Evolutionary conservation across 2,329 filamentous ascomycete species (phyloP).

Genomic region (Neonectria sp.): DNA sequence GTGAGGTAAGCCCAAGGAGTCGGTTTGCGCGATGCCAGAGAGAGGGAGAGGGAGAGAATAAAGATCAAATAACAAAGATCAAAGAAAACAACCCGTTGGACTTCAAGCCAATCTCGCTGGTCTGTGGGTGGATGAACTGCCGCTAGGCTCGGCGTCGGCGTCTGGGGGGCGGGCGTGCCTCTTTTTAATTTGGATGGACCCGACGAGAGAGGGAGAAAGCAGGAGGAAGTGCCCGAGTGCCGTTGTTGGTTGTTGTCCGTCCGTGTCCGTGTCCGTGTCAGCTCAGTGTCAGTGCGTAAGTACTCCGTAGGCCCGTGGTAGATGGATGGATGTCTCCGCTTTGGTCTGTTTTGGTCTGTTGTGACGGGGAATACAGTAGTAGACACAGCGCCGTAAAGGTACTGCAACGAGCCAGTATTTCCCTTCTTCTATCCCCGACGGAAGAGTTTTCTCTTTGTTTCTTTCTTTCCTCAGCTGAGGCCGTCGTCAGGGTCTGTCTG

Average conservation of each 20-base stretch:
- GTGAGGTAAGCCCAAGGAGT: constrained; percentile 13
- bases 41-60: not conserved
- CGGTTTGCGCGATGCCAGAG: not conserved
- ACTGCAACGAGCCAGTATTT: not conserved
- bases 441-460: no score
- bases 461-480: not conserved
- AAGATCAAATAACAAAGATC: not conserved
- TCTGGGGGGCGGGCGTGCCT: constrained; percentile 11
- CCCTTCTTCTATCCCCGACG: not conserved
- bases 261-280: constrained; percentile 16
- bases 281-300: constrained; percentile 4
- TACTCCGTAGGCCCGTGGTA: constrained; percentile 3
- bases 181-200: constrained; percentile 18
- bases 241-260: constrained; percentile 5
- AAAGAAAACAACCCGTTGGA: constrained; percentile 7
- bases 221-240: constrained; percentile 13
- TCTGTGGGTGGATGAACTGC: not conserved
- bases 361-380: constrained; percentile 22
- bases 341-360: constrained; percentile 22
- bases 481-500: not conserved
- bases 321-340: constrained; percentile 25
- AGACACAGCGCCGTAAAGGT: constrained; percentile 1
- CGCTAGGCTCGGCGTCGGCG: constrained; percentile 9
- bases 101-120: constrained; percentile 13
- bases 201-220: not conserved